Percentiles rank a stretch among this genome's conserved stretches.
Evolutionary conservation across 1,139 yeast species (phyloP).

Genomic region (Kurtzmaniella natalensis): DNA sequence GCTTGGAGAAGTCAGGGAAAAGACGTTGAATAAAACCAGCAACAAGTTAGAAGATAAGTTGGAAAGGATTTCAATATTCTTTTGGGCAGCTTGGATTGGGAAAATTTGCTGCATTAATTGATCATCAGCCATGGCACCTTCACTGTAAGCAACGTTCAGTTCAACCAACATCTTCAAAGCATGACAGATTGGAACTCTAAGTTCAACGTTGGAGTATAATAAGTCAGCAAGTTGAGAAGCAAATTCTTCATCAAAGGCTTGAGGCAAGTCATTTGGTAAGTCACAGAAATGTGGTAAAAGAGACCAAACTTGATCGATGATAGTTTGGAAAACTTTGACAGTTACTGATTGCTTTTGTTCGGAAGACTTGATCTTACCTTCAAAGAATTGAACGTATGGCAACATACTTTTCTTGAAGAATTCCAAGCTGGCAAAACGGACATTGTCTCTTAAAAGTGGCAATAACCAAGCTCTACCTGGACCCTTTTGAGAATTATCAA

Average conservation of each 20-base stretch:
- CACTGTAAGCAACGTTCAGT: conserved; percentile 61
- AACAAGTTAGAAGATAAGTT: conserved; percentile 68
- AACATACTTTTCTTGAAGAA: conserved; percentile 60
- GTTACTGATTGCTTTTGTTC: conserved; percentile 55
- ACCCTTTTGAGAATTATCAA: conserved; percentile 27
- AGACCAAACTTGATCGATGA: conserved; percentile 90
- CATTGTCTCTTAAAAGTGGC: conserved; percentile 88
- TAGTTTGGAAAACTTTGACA: conserved; percentile 72
- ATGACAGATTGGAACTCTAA: conserved; percentile 78
- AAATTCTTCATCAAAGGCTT: conserved; percentile 66
- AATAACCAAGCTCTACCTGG: conserved; percentile 93
- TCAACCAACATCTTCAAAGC: conserved; percentile 76
- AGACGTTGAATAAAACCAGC: conserved; percentile 87
- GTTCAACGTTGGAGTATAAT: conserved; percentile 68
- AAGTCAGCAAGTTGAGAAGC: conserved; percentile 74
- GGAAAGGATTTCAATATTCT: conserved; percentile 59
- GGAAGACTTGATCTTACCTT: conserved; percentile 38
- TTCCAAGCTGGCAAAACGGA: conserved; percentile 62
- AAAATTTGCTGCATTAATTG: conserved; percentile 57
- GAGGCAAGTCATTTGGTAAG: conserved; percentile 68
- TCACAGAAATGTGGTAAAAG: conserved; percentile 86
- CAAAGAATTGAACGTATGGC: conserved; percentile 64
- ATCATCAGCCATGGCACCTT: conserved; percentile 57
- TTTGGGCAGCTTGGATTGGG: conserved; percentile 50
- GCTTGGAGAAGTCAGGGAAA: conserved; percentile 80